A percentile compares a stretch with the other conserved stretches of the same genome.
Conservation (phyloP, 768 basidiomycete species). For the Mycena filopes region DNA sequence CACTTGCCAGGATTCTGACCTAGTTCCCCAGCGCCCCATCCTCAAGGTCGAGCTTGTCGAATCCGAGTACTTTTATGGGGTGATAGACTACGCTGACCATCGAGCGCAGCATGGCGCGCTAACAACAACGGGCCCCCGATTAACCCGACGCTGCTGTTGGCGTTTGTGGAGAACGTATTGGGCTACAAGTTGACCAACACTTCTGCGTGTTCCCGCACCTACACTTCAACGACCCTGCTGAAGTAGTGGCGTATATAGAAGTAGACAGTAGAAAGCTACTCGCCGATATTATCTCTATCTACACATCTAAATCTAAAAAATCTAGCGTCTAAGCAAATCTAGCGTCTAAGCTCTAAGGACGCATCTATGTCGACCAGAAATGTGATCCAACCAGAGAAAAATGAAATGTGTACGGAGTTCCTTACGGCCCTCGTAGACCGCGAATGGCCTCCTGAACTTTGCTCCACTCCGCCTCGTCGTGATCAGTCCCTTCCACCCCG, state of each 20-base stretch:
- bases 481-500: slow-evolving; percentile 48
- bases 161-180: slow-evolving; percentile 52
- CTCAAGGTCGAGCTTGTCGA: slow-evolving; percentile 47
- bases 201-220: slow-evolving; percentile 43
- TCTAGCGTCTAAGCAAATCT: not conserved
- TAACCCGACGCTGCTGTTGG: slow-evolving; percentile 49
- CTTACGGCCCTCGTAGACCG: not conserved
- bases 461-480: slow-evolving; percentile 45
- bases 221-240: slow-evolving; percentile 40
- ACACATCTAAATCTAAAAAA: not conserved
- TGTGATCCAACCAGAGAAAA: not conserved
- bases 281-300: no score
- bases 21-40: slow-evolving; percentile 40
- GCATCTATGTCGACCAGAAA: not conserved
- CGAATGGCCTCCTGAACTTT: slow-evolving; percentile 13
- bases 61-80: slow-evolving; percentile 46
- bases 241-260: slow-evolving; percentile 16
- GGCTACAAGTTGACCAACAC: slow-evolving; percentile 50
- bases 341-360: no score
- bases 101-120: slow-evolving; percentile 40
- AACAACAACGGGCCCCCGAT: slow-evolving; percentile 27
- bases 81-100: slow-evolving; percentile 48
- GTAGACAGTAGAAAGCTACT: no score
- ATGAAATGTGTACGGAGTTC: not conserved
- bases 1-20: not conserved